Base-by-base conservation (phyloP, 768 basidiomycete species). In the Tricholomella constricta region DNA sequence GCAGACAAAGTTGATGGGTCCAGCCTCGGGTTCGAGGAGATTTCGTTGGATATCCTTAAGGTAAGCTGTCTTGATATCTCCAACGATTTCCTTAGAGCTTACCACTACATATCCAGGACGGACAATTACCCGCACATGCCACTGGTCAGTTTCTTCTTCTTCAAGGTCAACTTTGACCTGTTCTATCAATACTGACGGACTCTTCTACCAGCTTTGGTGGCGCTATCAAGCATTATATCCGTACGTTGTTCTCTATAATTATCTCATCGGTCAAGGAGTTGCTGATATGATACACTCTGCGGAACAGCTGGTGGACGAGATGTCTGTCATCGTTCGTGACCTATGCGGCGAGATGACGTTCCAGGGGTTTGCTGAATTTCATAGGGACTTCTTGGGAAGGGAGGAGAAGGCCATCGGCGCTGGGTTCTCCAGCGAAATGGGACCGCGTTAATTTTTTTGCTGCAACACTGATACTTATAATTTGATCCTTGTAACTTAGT, bases 291-390 rank as follows among this genome's bases (percentile, higher is more conserved):
- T 10, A 37, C 45, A 3, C 45, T 19, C 32, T 40, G 17, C 26
- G 19, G 34, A 27, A 20, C 40, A 78, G 77, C 63, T 74, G 22
- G 61, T 76, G 29, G 77, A 77, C 48, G 75, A 77, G 29, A 72
- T 75, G 59, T 59, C 71, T 11, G 68, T 57, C 19, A 72, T 74
- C 20, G 65, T 76, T 20, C 66, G 72, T 14, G 70, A 68, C 15
- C 69, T 78, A 9, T 77, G 76, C 52, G 77, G 77, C 8, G 67
- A 77, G 59, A 72, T 68, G 29, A 65, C 70, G 4, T 75, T 76
- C 59, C 68, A 61, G 41, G 75, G 77, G 5, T 76, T 73, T 45
- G 63, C 68, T 29, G 57, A 62, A 3, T 65, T 77, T 26, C 72
- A 74, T 23, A 60, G 62, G n/a, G 70, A 73, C 45, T 75, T 68